Conservation (phyloP, 176 grass and related monocot genomes). For the Olyra latifolia region DNA sequence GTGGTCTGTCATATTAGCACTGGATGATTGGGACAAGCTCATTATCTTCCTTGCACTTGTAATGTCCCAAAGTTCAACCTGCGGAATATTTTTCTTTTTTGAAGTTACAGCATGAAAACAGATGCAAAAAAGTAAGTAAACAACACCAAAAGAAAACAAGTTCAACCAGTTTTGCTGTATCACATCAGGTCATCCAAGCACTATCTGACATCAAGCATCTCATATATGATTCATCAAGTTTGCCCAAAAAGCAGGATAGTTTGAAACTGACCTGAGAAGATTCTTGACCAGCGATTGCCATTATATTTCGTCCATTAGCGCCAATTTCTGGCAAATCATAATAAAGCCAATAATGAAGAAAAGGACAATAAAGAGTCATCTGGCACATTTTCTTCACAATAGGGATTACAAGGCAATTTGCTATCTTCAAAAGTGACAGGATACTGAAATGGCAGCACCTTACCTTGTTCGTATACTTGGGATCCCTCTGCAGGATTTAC, state of each 20-base stretch:
- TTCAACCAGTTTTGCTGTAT: not conserved
- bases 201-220: not conserved
- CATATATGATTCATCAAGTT: slow-evolving; percentile 7
- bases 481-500: slow-evolving; percentile 14
- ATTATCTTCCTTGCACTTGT: slow-evolving; percentile 58
- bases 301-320: slow-evolving; percentile 45
- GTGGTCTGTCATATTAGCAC: slow-evolving; percentile 30
- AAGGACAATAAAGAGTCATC: not conserved
- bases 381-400: not conserved
- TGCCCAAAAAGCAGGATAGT: slow-evolving; percentile 7
- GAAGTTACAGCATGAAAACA: slow-evolving; percentile 26
- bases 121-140: slow-evolving; percentile 32
- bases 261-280: slow-evolving; percentile 51
- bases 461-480: slow-evolving; percentile 40
- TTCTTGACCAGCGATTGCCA: slow-evolving; percentile 83
- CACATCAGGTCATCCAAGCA: not conserved
- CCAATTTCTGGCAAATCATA: slow-evolving; percentile 35
- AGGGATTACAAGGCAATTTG: not conserved
- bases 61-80: slow-evolving; percentile 95
- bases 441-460: not conserved
- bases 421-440: not conserved
- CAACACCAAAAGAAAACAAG: not conserved
- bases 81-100: slow-evolving; percentile 21
- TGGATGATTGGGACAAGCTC: slow-evolving; percentile 55
- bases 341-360: slow-evolving; percentile 21